Conservation (phyloP, 106 monocot species). For the Xerophyta viscosa region DNA sequence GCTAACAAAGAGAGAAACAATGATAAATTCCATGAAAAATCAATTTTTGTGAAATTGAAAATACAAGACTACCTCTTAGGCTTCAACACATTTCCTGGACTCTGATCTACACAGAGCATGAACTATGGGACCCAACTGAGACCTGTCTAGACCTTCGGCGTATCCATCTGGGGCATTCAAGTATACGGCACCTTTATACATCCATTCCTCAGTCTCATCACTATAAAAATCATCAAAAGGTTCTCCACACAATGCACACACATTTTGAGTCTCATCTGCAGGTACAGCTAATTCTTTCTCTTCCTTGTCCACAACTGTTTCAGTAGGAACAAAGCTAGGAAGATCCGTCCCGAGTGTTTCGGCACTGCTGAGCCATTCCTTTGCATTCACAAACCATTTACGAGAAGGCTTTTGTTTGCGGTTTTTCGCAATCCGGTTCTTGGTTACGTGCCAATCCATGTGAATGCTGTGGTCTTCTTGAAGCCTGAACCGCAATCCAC, state of each 20-base stretch:
- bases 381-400: conserved; percentile 88
- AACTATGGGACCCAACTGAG: conserved; percentile 75
- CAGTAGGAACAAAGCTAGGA: conserved; percentile 76
- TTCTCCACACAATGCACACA: conserved; percentile 91
- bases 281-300: conserved; percentile 78
- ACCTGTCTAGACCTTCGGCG: conserved; percentile 48
- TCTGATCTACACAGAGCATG: conserved; percentile 88
- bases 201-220: conserved; percentile 97
- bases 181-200: conserved; percentile 91
- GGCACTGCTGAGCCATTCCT: conserved; percentile 87
- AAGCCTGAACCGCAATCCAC: conserved; percentile 73
- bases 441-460: conserved; percentile 99
- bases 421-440: conserved; percentile 71
- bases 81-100: conserved; percentile 28
- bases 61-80: conserved; percentile 33
- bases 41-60: no score
- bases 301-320: conserved; percentile 55
- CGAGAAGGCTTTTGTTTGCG: conserved; percentile 92
- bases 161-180: conserved; percentile 72
- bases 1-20: no score
- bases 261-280: conserved; percentile 83
- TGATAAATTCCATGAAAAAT: no score
- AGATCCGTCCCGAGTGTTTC: conserved; percentile 75
- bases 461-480: conserved; percentile 95
- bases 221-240: conserved; percentile 95